Base-by-base conservation (phyloP, 441 rosid genomes). In the Populus trichocarpa region DNA sequence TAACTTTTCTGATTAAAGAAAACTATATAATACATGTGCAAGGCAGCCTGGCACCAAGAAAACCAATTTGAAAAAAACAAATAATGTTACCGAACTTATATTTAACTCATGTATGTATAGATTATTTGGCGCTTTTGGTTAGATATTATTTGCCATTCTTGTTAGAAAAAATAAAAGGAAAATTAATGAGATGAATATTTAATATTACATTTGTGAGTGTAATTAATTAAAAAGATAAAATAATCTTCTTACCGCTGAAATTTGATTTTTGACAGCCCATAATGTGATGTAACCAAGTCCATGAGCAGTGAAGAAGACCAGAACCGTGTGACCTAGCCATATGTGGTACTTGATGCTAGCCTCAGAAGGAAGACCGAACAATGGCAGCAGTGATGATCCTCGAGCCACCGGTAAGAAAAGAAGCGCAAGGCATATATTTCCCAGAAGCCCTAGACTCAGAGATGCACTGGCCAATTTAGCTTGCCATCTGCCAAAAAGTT, bases 321-420 rank as follows among this genome's bases (percentile, higher is more conserved):
- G 83, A 8, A 85, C 78, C 14, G 78, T 8, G 30, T 88, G 91
- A 8, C 91, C 93, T 1, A 90, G 28, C 91, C 96, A 90, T 26
- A 87, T 88, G 63, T 89, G 96, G 59, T 92, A 86, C 81, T 87
- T 88, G 64, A 90, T 83, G 83, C 88, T 83, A 2, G 81, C 81
- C 76, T 92, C 94, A 0, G 89, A 86, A 2, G 90, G 89, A 57
- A 92, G 81, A 40, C 96, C 94, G 42, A 89, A 22, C 10, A 89
- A 65, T 69, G 78, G 88, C 80, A 90, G 78, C 66, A 91, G 66
- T n/a, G 93, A 87, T 0, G 96, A 91, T 3, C 90, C 88, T 69
- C 96, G 83, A 6, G 87, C 77, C 80, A 89, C 90, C 1, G 93
- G 92, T 73, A 85, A 90, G 83, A 91, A 91, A 8, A 91, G 85